Evolutionary conservation across 2,329 filamentous ascomycete genomes (phyloP).

Genomic region (Exophiala xenobiotica): DNA sequence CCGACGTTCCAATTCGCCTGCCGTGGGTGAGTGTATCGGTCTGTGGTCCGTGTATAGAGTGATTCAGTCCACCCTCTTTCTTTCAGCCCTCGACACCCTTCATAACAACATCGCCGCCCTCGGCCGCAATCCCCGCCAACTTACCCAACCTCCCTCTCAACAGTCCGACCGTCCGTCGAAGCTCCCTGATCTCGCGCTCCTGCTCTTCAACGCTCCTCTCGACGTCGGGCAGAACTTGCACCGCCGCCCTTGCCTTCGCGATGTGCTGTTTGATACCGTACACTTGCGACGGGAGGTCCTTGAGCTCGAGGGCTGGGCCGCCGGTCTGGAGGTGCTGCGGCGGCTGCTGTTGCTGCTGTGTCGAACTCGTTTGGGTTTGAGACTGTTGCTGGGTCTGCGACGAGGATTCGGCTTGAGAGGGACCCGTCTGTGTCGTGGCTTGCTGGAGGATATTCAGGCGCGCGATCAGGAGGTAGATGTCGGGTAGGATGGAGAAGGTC

Average conservation of each 20-base stretch:
- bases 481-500: constrained; percentile 80
- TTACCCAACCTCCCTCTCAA: constrained; percentile 42
- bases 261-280: constrained; percentile 80
- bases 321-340: background rate
- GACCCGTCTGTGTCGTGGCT: constrained; percentile 44
- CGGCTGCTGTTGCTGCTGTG: constrained; percentile 22
- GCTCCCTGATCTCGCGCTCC: constrained; percentile 43
- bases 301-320: constrained; percentile 56
- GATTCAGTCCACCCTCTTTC: background rate
- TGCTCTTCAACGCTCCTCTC: constrained; percentile 46
- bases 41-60: background rate
- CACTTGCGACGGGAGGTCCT: constrained; percentile 76
- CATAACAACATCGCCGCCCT: background rate
- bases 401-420: too few species aligned
- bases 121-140: constrained; percentile 37
- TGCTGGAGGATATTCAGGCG: constrained; percentile 57
- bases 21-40: too few species aligned
- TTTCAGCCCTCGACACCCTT: background rate
- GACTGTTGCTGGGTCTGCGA: constrained; percentile 35
- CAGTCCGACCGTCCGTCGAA: constrained; percentile 41
- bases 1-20: too few species aligned
- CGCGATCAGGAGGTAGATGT: constrained; percentile 73
- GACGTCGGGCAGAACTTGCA: constrained; percentile 46
- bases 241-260: constrained; percentile 65
- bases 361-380: constrained; percentile 8